phyloP scores from a whole-genome alignment of 352 stramenopile genomes.

The Pythium aphanidermatum region DNA sequence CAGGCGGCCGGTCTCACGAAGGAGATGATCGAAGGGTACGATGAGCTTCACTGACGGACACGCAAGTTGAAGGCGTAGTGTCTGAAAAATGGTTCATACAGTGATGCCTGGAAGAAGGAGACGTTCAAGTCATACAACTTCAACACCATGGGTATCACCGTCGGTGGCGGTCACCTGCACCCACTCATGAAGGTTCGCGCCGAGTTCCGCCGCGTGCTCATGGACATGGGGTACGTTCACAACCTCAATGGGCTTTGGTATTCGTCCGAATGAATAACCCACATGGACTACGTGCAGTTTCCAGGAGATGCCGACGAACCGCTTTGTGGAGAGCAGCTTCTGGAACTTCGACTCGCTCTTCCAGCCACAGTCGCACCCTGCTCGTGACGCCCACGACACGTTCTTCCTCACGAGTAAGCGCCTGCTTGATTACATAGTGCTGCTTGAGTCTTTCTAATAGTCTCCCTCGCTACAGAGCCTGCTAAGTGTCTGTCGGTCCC shows the following conservation, averaged over 20 bases:
- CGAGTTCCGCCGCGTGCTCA: conserved; percentile 98
- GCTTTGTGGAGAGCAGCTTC: conserved; percentile 99
- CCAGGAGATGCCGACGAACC: conserved; percentile 99
- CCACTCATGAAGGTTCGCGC: conserved; percentile 96
- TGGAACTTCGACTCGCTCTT: conserved; percentile 99
- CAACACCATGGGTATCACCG: conserved; percentile 91
- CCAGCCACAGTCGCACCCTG: conserved; percentile 98
- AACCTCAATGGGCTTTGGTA: neutral
- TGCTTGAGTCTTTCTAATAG: neutral
- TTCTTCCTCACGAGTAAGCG: conserved; percentile 98
- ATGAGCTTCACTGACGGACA: neutral
- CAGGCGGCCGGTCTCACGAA: conserved; percentile 97
- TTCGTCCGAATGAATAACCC: neutral
- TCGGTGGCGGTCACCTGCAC: conserved; percentile 96
- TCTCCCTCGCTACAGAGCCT: conserved; percentile 47
- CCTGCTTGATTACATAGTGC: neutral
- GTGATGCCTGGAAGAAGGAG: conserved; percentile 92
- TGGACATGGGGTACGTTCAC: conserved; percentile 95
- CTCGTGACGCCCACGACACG: conserved; percentile 98
- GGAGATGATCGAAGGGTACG: conserved; percentile 96
- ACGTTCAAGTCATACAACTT: conserved; percentile 99
- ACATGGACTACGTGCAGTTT: conserved; percentile 62
- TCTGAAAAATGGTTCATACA: conserved; percentile 9
- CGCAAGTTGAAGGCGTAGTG: neutral
- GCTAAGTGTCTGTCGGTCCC: conserved; percentile 84